Evolutionary conservation across 192 early-diverging fungal species (phyloP).

Genomic region (Gaertneriomyces semiglobifer): DNA sequence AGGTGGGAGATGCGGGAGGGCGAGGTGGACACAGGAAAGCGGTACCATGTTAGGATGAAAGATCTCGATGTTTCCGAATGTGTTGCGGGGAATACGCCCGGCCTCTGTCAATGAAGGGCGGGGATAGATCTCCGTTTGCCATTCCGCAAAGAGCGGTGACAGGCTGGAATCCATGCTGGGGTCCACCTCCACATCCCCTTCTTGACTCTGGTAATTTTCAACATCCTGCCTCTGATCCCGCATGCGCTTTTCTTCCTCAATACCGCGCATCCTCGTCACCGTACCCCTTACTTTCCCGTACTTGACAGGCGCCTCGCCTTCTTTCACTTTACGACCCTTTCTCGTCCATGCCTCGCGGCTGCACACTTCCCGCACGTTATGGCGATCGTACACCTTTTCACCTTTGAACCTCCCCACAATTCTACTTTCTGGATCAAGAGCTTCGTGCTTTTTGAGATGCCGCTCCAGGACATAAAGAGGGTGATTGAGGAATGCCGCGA

Average conservation of each 20-base stretch:
- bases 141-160: conserved; percentile 71
- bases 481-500: conserved; percentile 78
- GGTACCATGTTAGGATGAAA: conserved; percentile 85
- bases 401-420: conserved; percentile 69
- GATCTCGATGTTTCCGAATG: conserved; percentile 81
- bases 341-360: conserved; percentile 63
- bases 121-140: conserved; percentile 76
- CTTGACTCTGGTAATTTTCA: conserved; percentile 8
- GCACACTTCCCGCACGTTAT: conserved; percentile 61
- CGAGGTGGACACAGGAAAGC: conserved; percentile 67
- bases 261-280: conserved; percentile 39
- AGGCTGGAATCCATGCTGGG: conserved; percentile 25
- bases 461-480: conserved; percentile 73
- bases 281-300: conserved; percentile 47
- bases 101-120: conserved; percentile 60
- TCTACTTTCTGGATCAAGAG: conserved; percentile 60
- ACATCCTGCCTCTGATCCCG: too few species aligned
- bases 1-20: too few species aligned
- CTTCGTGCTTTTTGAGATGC: conserved; percentile 75
- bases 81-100: conserved; percentile 67
- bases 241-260: conserved; percentile 29
- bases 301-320: conserved; percentile 43
- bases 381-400: conserved; percentile 76
- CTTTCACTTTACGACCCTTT: conserved; percentile 52
- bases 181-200: conserved; percentile 11